Evolutionary conservation across 352 stramenopile species (phyloP), one percentile per base, ranked within the genome.

Genomic region (Globisporangium cederbergense): DNA sequence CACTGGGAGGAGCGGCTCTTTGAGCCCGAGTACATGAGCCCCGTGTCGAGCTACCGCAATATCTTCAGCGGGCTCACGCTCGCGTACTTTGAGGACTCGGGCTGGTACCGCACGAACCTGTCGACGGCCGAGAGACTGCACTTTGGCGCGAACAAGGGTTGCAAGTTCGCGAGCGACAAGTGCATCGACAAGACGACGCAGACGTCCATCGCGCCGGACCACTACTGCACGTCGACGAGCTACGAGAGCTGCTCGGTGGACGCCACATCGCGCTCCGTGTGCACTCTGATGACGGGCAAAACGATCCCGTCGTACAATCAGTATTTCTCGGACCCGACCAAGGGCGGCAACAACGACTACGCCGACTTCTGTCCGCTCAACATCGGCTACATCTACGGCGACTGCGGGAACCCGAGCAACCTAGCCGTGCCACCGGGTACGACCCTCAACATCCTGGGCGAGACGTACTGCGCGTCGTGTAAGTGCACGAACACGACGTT

Each of bases 1-100:
- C 88, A 96, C 56, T 95, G 83, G 86, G 88, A 96, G 47, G 84
- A 95, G 64, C 74, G 88, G 1, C 76, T 95, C 43, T 95, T 95
- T 34, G 83, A 94, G 46, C 70, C 84, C 3, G 83, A 93, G 72
- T 89, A 90, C 70, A 94, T 96, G 86, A 83, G 77, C 4, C 81
- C 88, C 0, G 71, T 93, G 4, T 81, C 81, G 18, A 95, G 83
- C 56, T 90, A 84, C 55, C 82, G 78, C 9, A 93, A 95, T 51
- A 71, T 89, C 0, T 74, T 89, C 36, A 91, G 83, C 20, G 78
- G 70, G 0, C 69, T 95, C 34, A 95, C 86, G 1, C 69, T 95
- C 22, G 83, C 86, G 1, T 95, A 90, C 47, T 93, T 95, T 57
- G 79, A 92, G 54, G 86, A 93, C 63, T 92, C 86, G 8, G 86